Base-by-base conservation (phyloP, 805 yeast species). In the Metschnikowia henanensis region DNA sequence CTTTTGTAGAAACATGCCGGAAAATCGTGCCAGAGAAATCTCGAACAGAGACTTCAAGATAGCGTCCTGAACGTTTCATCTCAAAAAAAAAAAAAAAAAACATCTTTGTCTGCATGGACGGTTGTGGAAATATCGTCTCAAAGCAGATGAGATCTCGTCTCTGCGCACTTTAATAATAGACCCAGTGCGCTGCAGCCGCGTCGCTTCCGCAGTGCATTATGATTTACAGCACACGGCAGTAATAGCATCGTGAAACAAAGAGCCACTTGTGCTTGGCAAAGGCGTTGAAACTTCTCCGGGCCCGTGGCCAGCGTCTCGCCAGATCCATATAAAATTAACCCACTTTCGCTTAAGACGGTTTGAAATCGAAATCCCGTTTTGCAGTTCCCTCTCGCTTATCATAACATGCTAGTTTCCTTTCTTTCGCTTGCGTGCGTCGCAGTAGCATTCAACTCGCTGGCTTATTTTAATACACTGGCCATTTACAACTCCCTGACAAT, bases 131-230 rank as follows among this genome's bases (percentile, higher is more conserved):
- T 22, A 7, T 10, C 25, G 25, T 22, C 25, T 22, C 25, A 22
- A 22, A 10, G 25, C 6, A 22, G 9, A 10, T 10, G 34, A 17
- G 16, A 31, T 31, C 19, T 19, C 34, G 34, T 31, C 21, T 31
- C 20, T 15, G 34, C 19, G 34, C 34, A 19, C 31, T 25, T 19
- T 15, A 31, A 16, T 31, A 31, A 10, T 18, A 15, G 34, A 13
- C 19, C 13, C 20, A 13, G 31, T 29, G 28, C 28, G 29, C 36
- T 20, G 36, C 36, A 33, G 37, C 37, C 32, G 39, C 32, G 39
- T 35, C 31, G 26, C 23, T 33, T 15, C 6, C 4, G 17, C 31
- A 29, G 25, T 10, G 25, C 25, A 22, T 6, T 10, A 7, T 10
- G 25, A 22, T 22, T 22, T 6, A 22, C 9, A 10, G 25, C 25